phyloP scores from a whole-genome alignment of 176 grass and related monocot genomes.

The Oryza glaberrima region DNA sequence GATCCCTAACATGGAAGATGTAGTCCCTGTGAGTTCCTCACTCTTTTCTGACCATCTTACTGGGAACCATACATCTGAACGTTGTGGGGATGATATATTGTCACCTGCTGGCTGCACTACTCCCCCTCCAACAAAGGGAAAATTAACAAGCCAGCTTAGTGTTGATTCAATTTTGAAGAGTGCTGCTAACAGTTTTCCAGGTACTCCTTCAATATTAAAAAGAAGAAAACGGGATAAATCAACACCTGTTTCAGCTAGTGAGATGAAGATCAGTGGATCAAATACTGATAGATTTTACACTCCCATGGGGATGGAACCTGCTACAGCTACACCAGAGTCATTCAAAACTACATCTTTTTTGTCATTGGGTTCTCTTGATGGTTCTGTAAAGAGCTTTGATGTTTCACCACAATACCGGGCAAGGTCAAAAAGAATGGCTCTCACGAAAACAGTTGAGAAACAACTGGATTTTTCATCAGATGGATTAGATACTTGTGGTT shows the following conservation, averaged over 20 bases:
- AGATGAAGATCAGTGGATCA: slow-evolving; percentile 40
- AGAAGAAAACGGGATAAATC: slow-evolving; percentile 73
- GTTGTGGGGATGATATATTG: slow-evolving; percentile 9
- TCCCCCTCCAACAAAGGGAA: slow-evolving; percentile 38
- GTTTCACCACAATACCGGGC: slow-evolving; percentile 83
- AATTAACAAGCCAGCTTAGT: slow-evolving; percentile 47
- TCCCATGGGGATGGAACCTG: slow-evolving; percentile 40
- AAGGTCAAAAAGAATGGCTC: slow-evolving; percentile 70
- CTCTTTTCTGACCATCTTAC: slow-evolving; percentile 44
- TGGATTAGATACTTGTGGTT: slow-evolving; percentile 49
- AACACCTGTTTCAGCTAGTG: slow-evolving; percentile 50
- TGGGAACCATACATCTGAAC: slow-evolving; percentile 35
- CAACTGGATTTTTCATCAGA: slow-evolving; percentile 83
- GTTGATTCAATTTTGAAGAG: slow-evolving; percentile 78
- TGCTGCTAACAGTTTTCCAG: slow-evolving; percentile 78
- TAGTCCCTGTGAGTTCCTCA: slow-evolving; percentile 39
- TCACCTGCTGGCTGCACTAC: slow-evolving; percentile 47
- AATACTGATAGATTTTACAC: slow-evolving; percentile 55
- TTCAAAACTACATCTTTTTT: slow-evolving; percentile 53
- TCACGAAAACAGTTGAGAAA: slow-evolving; percentile 76
- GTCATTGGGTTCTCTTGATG: slow-evolving; percentile 52
- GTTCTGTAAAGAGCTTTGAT: slow-evolving; percentile 58
- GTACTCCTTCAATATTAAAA: slow-evolving; percentile 87
- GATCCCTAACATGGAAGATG: slow-evolving; percentile 61
- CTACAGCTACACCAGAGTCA: slow-evolving; percentile 30